Conservation (phyloP, 73 alveolate genomes). For the Effrenium voratum region DNA sequence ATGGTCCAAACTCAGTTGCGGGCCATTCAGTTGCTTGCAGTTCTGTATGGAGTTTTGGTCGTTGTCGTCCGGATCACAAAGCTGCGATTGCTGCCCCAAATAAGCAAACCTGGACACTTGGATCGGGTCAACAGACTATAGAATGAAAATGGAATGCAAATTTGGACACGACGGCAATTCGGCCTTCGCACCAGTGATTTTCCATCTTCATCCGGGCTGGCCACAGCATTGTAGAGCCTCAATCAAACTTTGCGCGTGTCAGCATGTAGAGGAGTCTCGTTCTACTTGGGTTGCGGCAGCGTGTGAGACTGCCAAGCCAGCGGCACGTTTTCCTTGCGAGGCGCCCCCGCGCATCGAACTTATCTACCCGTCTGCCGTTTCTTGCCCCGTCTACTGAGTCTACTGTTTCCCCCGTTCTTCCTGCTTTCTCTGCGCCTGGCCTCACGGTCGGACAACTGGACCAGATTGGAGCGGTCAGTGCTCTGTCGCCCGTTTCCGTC, state of each 20-base stretch:
- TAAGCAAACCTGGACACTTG: slow-evolving; percentile 61
- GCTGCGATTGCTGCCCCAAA: slow-evolving; percentile 43
- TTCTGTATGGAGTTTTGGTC: slow-evolving; percentile 69
- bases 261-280: too few species aligned
- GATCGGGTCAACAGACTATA: too few species aligned
- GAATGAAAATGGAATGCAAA: too few species aligned
- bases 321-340: slow-evolving; percentile 56
- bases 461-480: slow-evolving; percentile 79
- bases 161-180: too few species aligned
- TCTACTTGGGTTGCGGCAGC: neutral
- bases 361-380: neutral
- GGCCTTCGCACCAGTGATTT: slow-evolving; percentile 7
- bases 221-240: neutral
- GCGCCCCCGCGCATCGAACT: neutral
- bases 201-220: neutral
- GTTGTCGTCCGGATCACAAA: slow-evolving; percentile 53
- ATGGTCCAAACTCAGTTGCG: too few species aligned
- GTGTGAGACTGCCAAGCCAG: slow-evolving; percentile 47
- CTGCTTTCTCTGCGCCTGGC: neutral
- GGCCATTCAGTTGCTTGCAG: slow-evolving; percentile 89
- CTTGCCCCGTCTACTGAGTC: neutral
- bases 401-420: neutral
- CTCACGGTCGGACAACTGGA: slow-evolving; percentile 57
- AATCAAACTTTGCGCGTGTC: neutral
- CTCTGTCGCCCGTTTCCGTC: slow-evolving; percentile 71